Evolutionary conservation across 192 early-diverging fungal genomes (phyloP), one percentile per base, ranked within the genome.

Genomic region (Coemansia sp.): DNA sequence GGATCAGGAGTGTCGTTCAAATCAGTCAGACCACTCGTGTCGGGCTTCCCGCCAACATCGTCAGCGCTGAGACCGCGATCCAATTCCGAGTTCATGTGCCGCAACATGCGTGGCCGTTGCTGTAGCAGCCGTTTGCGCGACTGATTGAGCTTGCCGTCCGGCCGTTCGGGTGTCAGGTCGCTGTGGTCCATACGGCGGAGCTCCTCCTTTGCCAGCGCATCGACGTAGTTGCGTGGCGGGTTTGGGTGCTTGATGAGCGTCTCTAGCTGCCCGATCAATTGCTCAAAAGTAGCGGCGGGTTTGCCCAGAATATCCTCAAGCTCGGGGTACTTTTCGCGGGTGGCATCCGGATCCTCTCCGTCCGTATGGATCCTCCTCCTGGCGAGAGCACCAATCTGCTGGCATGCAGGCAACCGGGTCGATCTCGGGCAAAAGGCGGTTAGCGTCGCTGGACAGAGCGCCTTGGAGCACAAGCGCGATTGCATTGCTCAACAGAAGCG

Each of bases 181-280:
- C 70, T 58, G 11, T 38, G 36, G 41, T 73, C 79, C 33, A 48
- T 45, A 13, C 66, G 57, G 23, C 75, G 79, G 52, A 76, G 61
- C 72, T 77, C 73, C 38, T 73, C 69, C 56, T 82, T 82, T 62
- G 71, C 79, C 58, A 82, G 56, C n/a, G 79, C 79, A 64, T 82
- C 79, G 18, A 62, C 79, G 13, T 82, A 82, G 62, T 73, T 82
- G 14, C 68, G 67, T 23, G 79, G 79, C n/a, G 79, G 79, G 14
- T 65, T 73, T 16, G 79, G 79, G 25, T 82, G 71, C 43, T 77
- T 77, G 59, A 82, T 66, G 18, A 77, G 62, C 7, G 50, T 63
- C 39, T 82, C 79, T 2, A 82, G 61, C 69, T 77, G 79, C 5
- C 52, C 65, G 3, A 82, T 60, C 59, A 82, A 47, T 62, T 82